phyloP scores from a whole-genome alignment of 768 basidiomycete genomes.

The Podaxis rugospora region DNA sequence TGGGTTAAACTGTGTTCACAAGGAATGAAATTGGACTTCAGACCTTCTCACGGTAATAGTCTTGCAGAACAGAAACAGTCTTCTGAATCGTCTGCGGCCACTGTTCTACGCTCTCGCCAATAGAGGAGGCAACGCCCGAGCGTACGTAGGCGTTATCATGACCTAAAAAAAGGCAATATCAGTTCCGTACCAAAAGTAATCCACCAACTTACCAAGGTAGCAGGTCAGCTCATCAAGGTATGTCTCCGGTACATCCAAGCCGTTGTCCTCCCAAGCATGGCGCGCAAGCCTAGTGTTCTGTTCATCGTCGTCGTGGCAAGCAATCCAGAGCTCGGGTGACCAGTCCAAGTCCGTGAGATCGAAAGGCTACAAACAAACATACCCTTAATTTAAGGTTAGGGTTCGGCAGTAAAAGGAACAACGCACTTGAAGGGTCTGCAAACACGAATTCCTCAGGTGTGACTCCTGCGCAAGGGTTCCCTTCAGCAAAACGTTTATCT shows the following conservation, averaged over 20 bases:
- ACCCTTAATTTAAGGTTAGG: constrained; percentile 3
- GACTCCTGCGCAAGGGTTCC: constrained; percentile 85
- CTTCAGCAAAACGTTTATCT: constrained; percentile 60
- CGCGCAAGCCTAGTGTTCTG: constrained; percentile 81
- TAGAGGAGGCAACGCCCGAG: constrained; percentile 59
- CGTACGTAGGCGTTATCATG: constrained; percentile 83
- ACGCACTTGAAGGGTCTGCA: constrained; percentile 84
- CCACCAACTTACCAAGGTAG: constrained; percentile 57
- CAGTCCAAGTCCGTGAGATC: constrained; percentile 94
- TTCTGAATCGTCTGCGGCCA: constrained; percentile 54
- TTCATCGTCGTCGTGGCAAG: constrained; percentile 80
- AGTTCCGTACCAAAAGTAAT: background rate
- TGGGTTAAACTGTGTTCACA: background rate
- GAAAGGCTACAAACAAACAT: constrained; percentile 56
- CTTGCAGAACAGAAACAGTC: constrained; percentile 53
- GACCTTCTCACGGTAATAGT: constrained; percentile 83
- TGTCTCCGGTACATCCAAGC: constrained; percentile 75
- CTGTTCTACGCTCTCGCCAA: constrained; percentile 72
- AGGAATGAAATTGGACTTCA: background rate
- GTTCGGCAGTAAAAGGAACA: background rate
- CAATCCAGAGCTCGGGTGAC: constrained; percentile 85
- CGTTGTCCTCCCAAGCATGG: constrained; percentile 94
- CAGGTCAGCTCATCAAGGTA: constrained; percentile 53
- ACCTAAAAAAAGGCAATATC: constrained; percentile 33
- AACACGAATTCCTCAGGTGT: constrained; percentile 80